Percentiles rank a stretch among this genome's conserved stretches.
Conservation (phyloP, 371 early-diverging fungal species). For the Smittium mucronatum region DNA sequence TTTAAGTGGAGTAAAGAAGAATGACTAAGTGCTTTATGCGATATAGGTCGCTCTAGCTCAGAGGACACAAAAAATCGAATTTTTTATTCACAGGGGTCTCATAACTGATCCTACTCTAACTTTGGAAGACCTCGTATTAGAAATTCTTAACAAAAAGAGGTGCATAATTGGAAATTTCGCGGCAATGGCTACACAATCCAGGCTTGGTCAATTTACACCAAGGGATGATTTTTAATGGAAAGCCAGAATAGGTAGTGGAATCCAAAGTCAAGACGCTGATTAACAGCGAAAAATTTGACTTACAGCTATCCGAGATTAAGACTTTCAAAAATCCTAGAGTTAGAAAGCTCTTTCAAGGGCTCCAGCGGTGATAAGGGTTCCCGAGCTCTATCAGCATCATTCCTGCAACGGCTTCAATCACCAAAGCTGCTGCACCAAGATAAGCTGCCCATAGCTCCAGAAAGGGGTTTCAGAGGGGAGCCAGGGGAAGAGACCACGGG, state of each 20-base stretch:
- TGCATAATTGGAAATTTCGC: not conserved
- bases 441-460: not conserved
- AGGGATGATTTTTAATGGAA: not conserved
- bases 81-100: not conserved
- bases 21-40: not conserved
- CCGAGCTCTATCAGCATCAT: not conserved
- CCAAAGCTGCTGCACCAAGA: not conserved
- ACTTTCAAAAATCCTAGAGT: not conserved
- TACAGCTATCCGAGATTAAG: not conserved
- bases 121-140: not conserved
- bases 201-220: not conserved
- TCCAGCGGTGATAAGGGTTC: not conserved
- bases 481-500: not conserved
- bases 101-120: not conserved
- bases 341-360: not conserved
- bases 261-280: not conserved
- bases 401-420: not conserved
- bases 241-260: not conserved
- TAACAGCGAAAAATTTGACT: not conserved
- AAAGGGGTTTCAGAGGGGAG: not conserved
- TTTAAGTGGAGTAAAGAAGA: not conserved
- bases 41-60: not conserved
- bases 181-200: not conserved
- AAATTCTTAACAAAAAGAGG: not conserved
- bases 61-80: not conserved